These are phyloP conservation scores for Ochetophila trinervis DNA, from an alignment of 306 rosid genomes.

Conservation along the genomic window DNA sequence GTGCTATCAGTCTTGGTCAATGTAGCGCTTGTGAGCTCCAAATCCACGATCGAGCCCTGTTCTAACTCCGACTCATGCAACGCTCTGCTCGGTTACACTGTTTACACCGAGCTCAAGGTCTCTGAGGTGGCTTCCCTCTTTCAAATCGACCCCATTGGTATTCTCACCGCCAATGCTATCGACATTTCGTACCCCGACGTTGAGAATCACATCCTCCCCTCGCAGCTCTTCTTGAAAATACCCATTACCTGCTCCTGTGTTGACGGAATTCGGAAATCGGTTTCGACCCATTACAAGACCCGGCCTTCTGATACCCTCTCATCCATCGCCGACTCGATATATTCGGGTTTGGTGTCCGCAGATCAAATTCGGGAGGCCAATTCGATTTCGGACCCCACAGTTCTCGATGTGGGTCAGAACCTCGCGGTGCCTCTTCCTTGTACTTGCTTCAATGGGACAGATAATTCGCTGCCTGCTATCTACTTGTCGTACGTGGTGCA, in stretches of 20 bases:
- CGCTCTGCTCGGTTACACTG: conserved; percentile 81
- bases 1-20: conserved; percentile 17
- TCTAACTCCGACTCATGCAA: conserved; percentile 80
- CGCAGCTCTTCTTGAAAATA: conserved; percentile 72
- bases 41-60: conserved; percentile 98
- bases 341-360: conserved; percentile 80
- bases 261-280: conserved; percentile 89
- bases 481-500: conserved; percentile 85
- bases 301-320: conserved; percentile 80
- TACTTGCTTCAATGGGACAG: conserved; percentile 95
- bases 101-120: conserved; percentile 93
- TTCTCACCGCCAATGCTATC: conserved; percentile 84
- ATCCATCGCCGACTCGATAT: conserved; percentile 70
- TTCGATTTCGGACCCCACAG: conserved; percentile 65
- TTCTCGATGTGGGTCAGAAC: conserved; percentile 76
- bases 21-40: conserved; percentile 38
- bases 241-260: conserved; percentile 81
- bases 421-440: conserved; percentile 92
- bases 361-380: conserved; percentile 92
- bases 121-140: conserved; percentile 89
- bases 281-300: conserved; percentile 69
- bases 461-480: conserved; percentile 80
- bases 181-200: conserved; percentile 94
- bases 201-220: conserved; percentile 88
- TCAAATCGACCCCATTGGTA: conserved; percentile 77